phyloP scores from a whole-genome alignment of 768 basidiomycete genomes.

The Amanita phalloides region DNA sequence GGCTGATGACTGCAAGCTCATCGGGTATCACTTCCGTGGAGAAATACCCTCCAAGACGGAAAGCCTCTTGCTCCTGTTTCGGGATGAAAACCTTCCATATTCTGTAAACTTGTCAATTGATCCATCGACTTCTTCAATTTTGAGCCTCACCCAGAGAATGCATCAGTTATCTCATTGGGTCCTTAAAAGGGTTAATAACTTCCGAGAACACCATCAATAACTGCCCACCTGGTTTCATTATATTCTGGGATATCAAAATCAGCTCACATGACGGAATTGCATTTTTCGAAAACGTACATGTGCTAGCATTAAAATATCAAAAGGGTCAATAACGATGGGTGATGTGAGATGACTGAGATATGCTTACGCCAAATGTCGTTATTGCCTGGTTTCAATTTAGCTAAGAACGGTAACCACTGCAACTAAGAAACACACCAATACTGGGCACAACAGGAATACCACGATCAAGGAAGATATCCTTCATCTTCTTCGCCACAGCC shows the following conservation, averaged over 20 bases:
- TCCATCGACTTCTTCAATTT: slow-evolving; percentile 5
- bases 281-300: slow-evolving; percentile 33
- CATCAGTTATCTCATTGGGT: slow-evolving; percentile 58
- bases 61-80: slow-evolving; percentile 66
- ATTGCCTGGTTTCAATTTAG: slow-evolving; percentile 45
- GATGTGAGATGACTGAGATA: slow-evolving; percentile 6
- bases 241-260: slow-evolving; percentile 35
- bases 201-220: neutral
- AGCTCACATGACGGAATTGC: slow-evolving; percentile 5
- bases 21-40: slow-evolving; percentile 71
- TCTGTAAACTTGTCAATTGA: slow-evolving; percentile 21
- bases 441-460: slow-evolving; percentile 77
- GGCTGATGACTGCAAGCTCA: slow-evolving; percentile 64
- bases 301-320: slow-evolving; percentile 23
- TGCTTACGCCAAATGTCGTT: slow-evolving; percentile 88
- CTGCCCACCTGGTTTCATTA: slow-evolving; percentile 45
- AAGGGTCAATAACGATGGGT: slow-evolving; percentile 8
- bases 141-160: slow-evolving; percentile 52
- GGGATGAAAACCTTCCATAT: slow-evolving; percentile 83
- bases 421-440: slow-evolving; percentile 38
- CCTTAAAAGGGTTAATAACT: slow-evolving; percentile 25
- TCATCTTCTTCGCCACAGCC: slow-evolving; percentile 58
- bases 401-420: neutral
- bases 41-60: slow-evolving; percentile 83
- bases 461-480: slow-evolving; percentile 52